phyloP scores from a whole-genome alignment of 225 moss, liverwort and hornwort genomes.

The Physcomitrium patens region DNA sequence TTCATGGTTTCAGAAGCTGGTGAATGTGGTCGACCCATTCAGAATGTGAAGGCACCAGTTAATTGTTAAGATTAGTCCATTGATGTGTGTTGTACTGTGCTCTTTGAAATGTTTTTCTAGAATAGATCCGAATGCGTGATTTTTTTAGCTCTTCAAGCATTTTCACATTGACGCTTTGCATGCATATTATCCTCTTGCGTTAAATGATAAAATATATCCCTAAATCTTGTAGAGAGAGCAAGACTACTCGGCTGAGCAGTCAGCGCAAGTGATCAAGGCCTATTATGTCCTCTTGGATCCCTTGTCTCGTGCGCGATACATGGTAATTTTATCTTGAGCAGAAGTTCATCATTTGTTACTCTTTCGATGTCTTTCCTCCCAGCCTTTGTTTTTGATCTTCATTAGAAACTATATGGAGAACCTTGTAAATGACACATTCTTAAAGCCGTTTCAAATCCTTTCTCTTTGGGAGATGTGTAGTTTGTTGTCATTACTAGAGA shows the following conservation, averaged over 20 bases:
- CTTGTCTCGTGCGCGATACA: constrained; percentile 81
- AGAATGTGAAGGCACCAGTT: neutral
- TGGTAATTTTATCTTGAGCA: constrained; percentile 52
- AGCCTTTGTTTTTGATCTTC: neutral
- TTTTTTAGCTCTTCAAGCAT: neutral
- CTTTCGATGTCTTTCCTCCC: neutral
- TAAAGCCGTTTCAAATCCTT: neutral
- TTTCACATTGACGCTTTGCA: neutral
- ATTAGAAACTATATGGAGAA: constrained; percentile 13
- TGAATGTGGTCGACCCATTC: neutral
- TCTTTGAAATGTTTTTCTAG: neutral
- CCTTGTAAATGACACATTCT: neutral
- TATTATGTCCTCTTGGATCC: constrained; percentile 76
- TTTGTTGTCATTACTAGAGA: neutral
- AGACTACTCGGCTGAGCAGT: constrained; percentile 84
- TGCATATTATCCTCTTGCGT: neutral
- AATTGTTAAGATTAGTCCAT: neutral
- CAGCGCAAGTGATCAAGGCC: constrained; percentile 87
- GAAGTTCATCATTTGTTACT: neutral
- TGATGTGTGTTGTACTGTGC: neutral
- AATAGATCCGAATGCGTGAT: neutral
- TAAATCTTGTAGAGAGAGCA: constrained; percentile 66
- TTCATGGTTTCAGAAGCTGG: neutral
- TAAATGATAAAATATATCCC: neutral
- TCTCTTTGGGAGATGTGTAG: neutral